phyloP scores from a whole-genome alignment of 805 yeast species.

The Teunomyces pallodes region DNA sequence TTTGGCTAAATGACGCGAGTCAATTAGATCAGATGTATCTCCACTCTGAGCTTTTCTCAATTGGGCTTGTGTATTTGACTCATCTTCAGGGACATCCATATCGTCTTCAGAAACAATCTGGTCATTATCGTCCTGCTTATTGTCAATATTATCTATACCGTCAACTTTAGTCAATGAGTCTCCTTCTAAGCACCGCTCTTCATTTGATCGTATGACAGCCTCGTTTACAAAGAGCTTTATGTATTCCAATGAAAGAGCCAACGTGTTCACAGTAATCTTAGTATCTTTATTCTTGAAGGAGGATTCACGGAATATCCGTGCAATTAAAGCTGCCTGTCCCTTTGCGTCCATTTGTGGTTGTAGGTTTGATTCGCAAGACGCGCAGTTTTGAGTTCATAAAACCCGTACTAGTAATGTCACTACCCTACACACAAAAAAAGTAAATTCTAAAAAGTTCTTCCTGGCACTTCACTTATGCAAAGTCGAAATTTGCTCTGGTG shows the following conservation, averaged over 20 bases:
- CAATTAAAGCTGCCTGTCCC: conserved; percentile 33
- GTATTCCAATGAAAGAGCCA: conserved; percentile 53
- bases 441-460: too few relatives aligned
- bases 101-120: conserved; percentile 9
- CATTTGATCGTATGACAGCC: conserved; percentile 58
- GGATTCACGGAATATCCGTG: conserved; percentile 50
- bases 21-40: conserved; percentile 34
- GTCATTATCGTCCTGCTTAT: conserved; percentile 6
- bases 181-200: conserved; percentile 40
- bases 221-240: conserved; percentile 55
- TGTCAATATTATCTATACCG: conserved; percentile 29
- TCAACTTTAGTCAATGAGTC: conserved; percentile 25
- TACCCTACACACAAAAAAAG: neutral
- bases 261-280: conserved; percentile 45
- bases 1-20: conserved; percentile 52
- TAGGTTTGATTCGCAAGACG: neutral
- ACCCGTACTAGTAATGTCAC: too few relatives aligned
- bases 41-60: conserved; percentile 13
- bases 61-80: conserved; percentile 18
- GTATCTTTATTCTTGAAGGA: conserved; percentile 48
- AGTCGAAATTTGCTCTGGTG: too few relatives aligned
- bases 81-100: conserved; percentile 14
- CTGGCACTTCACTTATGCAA: too few relatives aligned
- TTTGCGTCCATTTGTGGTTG: neutral
- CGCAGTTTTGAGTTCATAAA: neutral